Conservation (phyloP, 306 rosid species). For the Rosa rugosa region DNA sequence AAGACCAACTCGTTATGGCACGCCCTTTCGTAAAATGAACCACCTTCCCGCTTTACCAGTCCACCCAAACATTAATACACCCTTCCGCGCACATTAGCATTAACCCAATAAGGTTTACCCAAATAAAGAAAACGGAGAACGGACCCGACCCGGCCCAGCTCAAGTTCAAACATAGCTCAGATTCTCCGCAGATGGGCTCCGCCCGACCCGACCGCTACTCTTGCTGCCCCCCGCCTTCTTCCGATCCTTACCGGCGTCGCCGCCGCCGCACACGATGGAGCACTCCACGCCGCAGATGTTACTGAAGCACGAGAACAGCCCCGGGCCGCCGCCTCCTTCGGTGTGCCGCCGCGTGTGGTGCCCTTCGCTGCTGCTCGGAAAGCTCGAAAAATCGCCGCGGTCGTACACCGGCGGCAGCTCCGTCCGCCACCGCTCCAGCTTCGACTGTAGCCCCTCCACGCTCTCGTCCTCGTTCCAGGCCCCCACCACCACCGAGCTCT, state of each 20-base stretch:
- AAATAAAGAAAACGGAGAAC: not conserved
- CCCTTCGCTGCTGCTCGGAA: constrained; percentile 20
- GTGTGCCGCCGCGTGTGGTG: constrained; percentile 43
- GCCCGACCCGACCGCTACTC: constrained; percentile 25
- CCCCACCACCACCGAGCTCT: constrained; percentile 48
- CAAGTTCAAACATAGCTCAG: constrained; percentile 34
- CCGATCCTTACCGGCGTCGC: constrained; percentile 6
- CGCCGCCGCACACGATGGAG: constrained; percentile 76
- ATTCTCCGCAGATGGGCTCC: constrained; percentile 39
- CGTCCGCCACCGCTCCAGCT: constrained; percentile 78
- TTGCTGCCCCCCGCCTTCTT: constrained; percentile 20
- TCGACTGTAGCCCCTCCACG: constrained; percentile 65
- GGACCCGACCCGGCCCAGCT: constrained; percentile 15
- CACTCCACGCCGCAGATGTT: constrained; percentile 85
- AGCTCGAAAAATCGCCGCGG: constrained; percentile 43
- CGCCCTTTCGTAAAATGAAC: not conserved
- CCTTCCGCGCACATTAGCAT: not conserved
- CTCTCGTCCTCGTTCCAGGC: constrained; percentile 75
- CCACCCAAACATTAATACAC: not conserved
- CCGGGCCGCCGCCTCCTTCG: constrained; percentile 38
- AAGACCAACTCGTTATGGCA: no score
- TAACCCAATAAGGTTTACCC: not conserved
- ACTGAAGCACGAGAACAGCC: constrained; percentile 90
- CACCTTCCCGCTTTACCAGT: not conserved
- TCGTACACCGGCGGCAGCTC: constrained; percentile 72